Conservation (phyloP, 2,329 filamentous ascomycete genomes). For the Ophiocordyceps sinensis region DNA sequence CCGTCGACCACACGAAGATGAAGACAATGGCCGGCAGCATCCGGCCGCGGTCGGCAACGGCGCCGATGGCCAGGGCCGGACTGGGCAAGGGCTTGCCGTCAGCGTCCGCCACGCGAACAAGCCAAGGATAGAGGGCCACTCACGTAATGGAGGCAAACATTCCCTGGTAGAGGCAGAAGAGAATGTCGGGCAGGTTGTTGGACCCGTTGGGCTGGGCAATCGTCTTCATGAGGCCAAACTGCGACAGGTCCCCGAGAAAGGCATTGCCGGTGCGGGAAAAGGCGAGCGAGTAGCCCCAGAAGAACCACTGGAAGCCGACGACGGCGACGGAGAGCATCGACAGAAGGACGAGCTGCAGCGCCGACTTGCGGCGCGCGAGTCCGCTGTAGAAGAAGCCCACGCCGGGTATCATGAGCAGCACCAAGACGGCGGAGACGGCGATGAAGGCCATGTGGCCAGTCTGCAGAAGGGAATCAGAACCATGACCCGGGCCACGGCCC, state of each 20-base stretch:
- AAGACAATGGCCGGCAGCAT: slow-evolving; percentile 48
- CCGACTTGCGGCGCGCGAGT: slow-evolving; percentile 77
- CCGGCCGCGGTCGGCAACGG: slow-evolving; percentile 45
- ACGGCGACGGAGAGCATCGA: slow-evolving; percentile 69
- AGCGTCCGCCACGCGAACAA: neutral
- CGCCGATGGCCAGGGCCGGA: slow-evolving; percentile 43
- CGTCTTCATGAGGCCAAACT: slow-evolving; percentile 70
- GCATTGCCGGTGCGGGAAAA: slow-evolving; percentile 68
- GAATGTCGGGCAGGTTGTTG: slow-evolving; percentile 58
- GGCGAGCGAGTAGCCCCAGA: slow-evolving; percentile 81
- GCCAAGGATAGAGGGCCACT: slow-evolving; percentile 18
- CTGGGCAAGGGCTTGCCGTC: slow-evolving; percentile 14
- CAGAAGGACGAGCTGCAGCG: slow-evolving; percentile 72
- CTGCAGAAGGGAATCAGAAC: slow-evolving; percentile 22
- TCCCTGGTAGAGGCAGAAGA: slow-evolving; percentile 77
- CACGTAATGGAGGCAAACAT: slow-evolving; percentile 86
- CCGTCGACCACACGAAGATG: slow-evolving; percentile 57
- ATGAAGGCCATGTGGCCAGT: slow-evolving; percentile 76
- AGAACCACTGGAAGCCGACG: slow-evolving; percentile 86
- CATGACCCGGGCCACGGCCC: no score
- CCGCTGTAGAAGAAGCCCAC: slow-evolving; percentile 94
- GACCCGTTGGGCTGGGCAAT: slow-evolving; percentile 63
- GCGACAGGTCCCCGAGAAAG: slow-evolving; percentile 66
- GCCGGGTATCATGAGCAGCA: slow-evolving; percentile 84
- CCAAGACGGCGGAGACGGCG: slow-evolving; percentile 59